phyloP scores from a whole-genome alignment of 495 filamentous ascomycete genomes.

The Penicillium bovifimosum region DNA sequence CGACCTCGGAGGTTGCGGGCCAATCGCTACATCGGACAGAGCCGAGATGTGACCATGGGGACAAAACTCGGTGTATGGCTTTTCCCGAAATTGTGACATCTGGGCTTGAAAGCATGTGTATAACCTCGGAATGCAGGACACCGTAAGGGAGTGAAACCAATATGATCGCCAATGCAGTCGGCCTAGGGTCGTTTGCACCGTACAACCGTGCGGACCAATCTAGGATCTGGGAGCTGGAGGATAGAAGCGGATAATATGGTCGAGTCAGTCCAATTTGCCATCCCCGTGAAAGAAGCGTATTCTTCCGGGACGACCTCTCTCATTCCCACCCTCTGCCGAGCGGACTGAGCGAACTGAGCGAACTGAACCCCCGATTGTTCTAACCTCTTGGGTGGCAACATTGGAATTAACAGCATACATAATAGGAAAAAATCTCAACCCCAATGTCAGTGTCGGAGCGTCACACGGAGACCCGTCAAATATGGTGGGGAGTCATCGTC shows the following conservation, averaged over 20 bases:
- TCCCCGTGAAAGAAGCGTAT: conserved; percentile 7
- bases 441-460: not conserved
- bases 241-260: not conserved
- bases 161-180: conserved; percentile 12
- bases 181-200: conserved; percentile 12
- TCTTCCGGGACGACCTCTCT: not conserved
- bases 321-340: conserved; percentile 2
- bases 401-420: not conserved
- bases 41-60: conserved; percentile 17
- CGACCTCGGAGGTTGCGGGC: conserved; percentile 30
- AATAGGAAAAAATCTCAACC: not conserved
- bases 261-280: not conserved
- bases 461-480: conserved; percentile 7
- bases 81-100: conserved; percentile 23
- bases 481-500: not conserved
- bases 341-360: too few relatives aligned
- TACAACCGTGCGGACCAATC: not conserved
- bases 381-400: conserved; percentile 4
- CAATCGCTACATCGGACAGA: conserved; percentile 29
- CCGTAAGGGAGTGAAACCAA: not conserved
- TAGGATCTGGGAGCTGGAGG: not conserved
- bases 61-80: conserved; percentile 21
- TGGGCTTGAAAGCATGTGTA: conserved; percentile 1
- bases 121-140: not conserved
- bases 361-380: not conserved